Conservation (phyloP, 306 rosid genomes). For the Sophora flavescens region DNA sequence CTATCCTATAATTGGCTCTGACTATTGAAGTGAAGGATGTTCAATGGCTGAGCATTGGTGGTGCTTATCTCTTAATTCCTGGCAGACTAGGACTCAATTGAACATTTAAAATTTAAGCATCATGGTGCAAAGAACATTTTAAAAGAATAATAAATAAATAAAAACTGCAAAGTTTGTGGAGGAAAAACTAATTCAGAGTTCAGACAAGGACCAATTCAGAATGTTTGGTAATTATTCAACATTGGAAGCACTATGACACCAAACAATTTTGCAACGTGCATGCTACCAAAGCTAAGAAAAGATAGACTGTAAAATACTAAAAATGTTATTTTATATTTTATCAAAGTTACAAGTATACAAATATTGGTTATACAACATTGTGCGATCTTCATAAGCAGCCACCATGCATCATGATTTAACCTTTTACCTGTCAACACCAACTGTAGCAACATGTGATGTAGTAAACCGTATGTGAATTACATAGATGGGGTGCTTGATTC, state of each 20-base stretch:
- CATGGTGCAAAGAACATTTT: background rate
- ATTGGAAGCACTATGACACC: background rate
- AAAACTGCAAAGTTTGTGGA: background rate
- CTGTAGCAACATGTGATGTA: background rate
- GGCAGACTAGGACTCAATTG: background rate
- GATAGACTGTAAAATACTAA: background rate
- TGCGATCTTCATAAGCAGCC: background rate
- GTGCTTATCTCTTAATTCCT: background rate
- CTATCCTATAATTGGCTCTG: background rate
- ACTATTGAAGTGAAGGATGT: background rate
- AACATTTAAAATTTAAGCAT: background rate
- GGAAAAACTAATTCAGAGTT: background rate
- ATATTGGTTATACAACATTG: background rate
- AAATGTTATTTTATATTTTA: background rate
- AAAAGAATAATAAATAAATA: background rate
- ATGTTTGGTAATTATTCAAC: background rate
- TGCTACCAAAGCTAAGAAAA: background rate
- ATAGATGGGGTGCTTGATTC: background rate
- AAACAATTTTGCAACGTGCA: background rate
- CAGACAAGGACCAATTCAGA: background rate
- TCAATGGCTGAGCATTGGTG: background rate
- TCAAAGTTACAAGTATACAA: background rate
- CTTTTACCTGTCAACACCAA: background rate
- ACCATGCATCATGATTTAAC: background rate
- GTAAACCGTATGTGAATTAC: background rate